phyloP scores from a whole-genome alignment of 164 flowering plant species.

The Aristolochia californica region DNA sequence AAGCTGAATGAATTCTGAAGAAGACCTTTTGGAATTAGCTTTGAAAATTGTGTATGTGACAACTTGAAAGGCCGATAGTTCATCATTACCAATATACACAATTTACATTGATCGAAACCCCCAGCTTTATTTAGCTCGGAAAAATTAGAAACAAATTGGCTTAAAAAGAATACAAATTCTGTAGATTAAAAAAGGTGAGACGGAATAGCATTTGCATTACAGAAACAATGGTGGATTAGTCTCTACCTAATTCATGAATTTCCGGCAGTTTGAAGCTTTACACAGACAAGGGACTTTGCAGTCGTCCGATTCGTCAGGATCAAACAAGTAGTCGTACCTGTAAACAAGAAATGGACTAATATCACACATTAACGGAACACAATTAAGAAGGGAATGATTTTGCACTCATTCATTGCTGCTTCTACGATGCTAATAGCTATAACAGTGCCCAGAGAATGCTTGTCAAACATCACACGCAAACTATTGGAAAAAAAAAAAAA shows the following conservation, averaged over 20 bases:
- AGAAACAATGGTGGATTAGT: conserved; percentile 10
- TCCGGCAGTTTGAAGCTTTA: conserved; percentile 67
- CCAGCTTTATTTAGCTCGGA: neutral
- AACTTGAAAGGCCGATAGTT: no score
- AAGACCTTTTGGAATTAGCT: no score
- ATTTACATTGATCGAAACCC: no score
- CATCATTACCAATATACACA: no score
- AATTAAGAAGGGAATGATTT: no score
- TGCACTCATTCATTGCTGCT: no score
- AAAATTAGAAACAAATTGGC: neutral
- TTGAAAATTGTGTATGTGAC: no score
- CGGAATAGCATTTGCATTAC: neutral
- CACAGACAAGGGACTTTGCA: conserved; percentile 85
- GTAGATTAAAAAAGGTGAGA: conserved; percentile 6
- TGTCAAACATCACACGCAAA: no score
- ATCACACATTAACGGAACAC: neutral
- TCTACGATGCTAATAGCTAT: no score
- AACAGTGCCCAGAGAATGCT: no score
- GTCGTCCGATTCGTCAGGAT: conserved; percentile 71
- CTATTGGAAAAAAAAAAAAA: no score
- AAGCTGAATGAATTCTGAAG: no score
- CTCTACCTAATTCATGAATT: conserved; percentile 70
- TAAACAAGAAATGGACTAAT: neutral
- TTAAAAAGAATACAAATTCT: conserved; percentile 6
- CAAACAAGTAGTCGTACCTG: conserved; percentile 95